phyloP scores from a whole-genome alignment of 2,329 filamentous ascomycete species.

The Ophiostoma sp. region DNA sequence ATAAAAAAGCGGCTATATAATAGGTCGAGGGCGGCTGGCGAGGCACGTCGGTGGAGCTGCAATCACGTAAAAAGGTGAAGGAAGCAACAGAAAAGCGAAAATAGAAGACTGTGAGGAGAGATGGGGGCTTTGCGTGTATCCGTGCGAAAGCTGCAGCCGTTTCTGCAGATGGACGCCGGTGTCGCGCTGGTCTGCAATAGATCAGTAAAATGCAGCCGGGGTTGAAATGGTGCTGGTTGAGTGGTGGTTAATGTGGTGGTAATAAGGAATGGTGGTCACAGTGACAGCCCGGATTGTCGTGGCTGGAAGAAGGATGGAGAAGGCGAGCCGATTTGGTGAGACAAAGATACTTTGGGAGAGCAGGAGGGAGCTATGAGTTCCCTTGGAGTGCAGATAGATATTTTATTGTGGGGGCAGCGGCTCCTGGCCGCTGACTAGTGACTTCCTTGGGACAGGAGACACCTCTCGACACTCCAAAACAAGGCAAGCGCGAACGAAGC shows the following conservation, averaged over 20 bases:
- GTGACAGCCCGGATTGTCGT: neutral
- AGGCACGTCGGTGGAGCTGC: slow-evolving; percentile 13
- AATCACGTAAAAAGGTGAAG: slow-evolving; percentile 15
- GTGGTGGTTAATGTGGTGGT: neutral
- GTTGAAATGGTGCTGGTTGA: too few relatives aligned
- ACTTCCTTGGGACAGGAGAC: neutral
- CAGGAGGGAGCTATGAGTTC: neutral
- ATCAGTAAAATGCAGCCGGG: too few relatives aligned
- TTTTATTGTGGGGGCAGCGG: neutral
- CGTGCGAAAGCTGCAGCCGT: slow-evolving; percentile 8
- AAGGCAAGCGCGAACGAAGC: neutral
- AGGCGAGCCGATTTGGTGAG: neutral
- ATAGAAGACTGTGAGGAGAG: too few relatives aligned
- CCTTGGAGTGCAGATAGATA: neutral
- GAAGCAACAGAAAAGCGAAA: neutral
- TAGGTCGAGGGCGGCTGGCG: neutral
- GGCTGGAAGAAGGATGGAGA: neutral
- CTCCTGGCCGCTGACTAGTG: slow-evolving; percentile 12
- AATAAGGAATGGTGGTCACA: neutral
- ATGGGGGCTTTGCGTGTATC: neutral
- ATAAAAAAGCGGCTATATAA: neutral
- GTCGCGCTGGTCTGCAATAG: neutral
- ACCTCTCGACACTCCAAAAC: neutral
- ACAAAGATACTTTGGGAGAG: neutral
- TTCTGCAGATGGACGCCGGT: neutral